phyloP scores from a whole-genome alignment of 805 yeast genomes.

The Kazachstania viticola region DNA sequence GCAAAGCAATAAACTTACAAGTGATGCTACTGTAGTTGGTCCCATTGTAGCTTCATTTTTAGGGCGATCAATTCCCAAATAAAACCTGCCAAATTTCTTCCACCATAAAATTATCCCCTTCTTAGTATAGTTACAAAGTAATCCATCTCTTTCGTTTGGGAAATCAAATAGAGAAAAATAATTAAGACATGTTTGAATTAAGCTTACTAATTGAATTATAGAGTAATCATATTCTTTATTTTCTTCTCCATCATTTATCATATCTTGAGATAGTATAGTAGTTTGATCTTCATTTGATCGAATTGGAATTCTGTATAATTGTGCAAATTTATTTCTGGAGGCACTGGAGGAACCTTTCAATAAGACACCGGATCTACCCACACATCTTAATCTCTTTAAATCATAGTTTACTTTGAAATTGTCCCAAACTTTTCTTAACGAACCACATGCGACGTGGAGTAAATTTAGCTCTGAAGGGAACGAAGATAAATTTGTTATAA shows the following conservation, averaged over 20 bases:
- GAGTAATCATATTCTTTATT: slow-evolving; percentile 33
- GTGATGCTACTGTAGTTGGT: slow-evolving; percentile 62
- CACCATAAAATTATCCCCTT: slow-evolving; percentile 73
- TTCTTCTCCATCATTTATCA: not conserved
- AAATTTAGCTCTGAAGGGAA: slow-evolving; percentile 66
- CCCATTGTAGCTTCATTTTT: slow-evolving; percentile 44
- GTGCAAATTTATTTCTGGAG: slow-evolving; percentile 68
- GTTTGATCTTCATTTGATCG: not conserved
- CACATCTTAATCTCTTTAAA: slow-evolving; percentile 66
- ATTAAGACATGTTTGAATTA: slow-evolving; percentile 64
- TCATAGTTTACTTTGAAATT: slow-evolving; percentile 65
- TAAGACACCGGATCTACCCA: slow-evolving; percentile 72
- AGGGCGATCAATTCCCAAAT: slow-evolving; percentile 21
- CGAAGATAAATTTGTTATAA: slow-evolving; percentile 73
- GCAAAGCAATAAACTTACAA: slow-evolving; percentile 66
- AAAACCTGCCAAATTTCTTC: slow-evolving; percentile 47
- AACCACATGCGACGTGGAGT: slow-evolving; percentile 58
- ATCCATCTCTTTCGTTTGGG: slow-evolving; percentile 60
- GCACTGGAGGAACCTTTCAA: slow-evolving; percentile 66
- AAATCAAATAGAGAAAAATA: slow-evolving; percentile 69
- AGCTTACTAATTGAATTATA: slow-evolving; percentile 57
- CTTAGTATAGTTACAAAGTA: slow-evolving; percentile 69
- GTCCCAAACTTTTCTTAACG: slow-evolving; percentile 37
- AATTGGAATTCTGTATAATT: slow-evolving; percentile 50
- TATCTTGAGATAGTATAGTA: not conserved